Percentiles rank a stretch among this genome's conserved stretches.
Evolutionary conservation across 345 rosid species (phyloP).

Genomic region (Camelina neglecta): DNA sequence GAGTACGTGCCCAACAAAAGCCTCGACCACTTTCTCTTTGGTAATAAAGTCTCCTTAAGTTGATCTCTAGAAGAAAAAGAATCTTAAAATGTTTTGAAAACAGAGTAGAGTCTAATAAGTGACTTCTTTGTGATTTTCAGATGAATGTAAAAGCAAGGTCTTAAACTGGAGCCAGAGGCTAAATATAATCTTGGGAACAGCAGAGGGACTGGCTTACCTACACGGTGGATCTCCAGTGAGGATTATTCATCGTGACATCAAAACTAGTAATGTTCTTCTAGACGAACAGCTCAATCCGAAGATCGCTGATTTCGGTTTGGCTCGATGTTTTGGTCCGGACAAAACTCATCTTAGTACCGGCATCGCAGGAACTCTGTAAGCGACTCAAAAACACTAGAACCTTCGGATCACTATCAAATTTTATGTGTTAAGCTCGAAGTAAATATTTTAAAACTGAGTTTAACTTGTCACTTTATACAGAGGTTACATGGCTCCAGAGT

Average conservation of each 20-base stretch:
- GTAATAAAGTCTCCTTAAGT: constrained; percentile 36
- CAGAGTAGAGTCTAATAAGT: constrained; percentile 2
- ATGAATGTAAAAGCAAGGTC: constrained; percentile 48
- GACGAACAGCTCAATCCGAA: constrained; percentile 51
- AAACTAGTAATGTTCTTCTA: constrained; percentile 55
- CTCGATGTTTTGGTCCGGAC: constrained; percentile 44
- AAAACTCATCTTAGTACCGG: constrained; percentile 45
- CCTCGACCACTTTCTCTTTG: constrained; percentile 60
- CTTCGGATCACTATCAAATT: neutral
- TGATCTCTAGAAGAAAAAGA: neutral
- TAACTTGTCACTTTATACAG: constrained; percentile 28
- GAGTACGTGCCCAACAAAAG: constrained; percentile 62
- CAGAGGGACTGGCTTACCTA: constrained; percentile 56
- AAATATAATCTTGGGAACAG: constrained; percentile 53
- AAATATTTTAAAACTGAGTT: neutral
- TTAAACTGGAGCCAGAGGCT: constrained; percentile 53
- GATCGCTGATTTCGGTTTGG: constrained; percentile 65
- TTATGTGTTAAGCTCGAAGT: neutral
- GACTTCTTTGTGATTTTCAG: constrained; percentile 10
- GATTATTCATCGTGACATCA: constrained; percentile 63
- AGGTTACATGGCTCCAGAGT: constrained; percentile 64
- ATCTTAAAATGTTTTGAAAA: neutral
- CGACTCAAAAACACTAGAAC: neutral
- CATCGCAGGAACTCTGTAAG: constrained; percentile 62
- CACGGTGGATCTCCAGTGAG: constrained; percentile 41